Percentiles rank a stretch among this genome's conserved stretches.
These are phyloP conservation scores for Uronychia binucleata DNA, from an alignment of 73 alveolate species.

Conservation along the genomic window DNA sequence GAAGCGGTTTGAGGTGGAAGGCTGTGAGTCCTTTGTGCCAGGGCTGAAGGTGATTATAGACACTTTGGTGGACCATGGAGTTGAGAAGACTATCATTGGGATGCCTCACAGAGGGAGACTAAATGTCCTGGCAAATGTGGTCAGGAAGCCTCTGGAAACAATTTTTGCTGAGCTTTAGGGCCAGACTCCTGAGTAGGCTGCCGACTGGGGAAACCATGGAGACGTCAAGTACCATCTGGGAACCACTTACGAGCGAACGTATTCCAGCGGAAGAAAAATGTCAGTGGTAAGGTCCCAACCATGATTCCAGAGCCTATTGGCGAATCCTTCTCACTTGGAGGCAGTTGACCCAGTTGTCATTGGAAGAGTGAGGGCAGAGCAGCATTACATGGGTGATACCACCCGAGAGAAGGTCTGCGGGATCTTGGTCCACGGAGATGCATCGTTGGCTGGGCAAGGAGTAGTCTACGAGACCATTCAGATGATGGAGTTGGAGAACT, in stretches of 20 bases:
- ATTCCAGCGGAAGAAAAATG: constrained; percentile 47
- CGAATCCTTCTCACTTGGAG: constrained; percentile 96
- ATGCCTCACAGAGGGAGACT: constrained; percentile 99
- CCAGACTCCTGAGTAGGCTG: constrained; percentile 15
- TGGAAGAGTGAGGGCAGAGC: constrained; percentile 90
- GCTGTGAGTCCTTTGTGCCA: constrained; percentile 78
- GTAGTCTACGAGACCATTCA: constrained; percentile 94
- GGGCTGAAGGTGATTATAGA: constrained; percentile 86
- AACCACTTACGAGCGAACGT: constrained; percentile 43
- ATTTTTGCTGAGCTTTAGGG: constrained; percentile 75
- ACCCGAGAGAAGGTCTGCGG: constrained; percentile 54
- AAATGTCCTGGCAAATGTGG: constrained; percentile 87
- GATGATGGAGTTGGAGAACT: constrained; percentile 82
- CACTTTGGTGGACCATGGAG: constrained; percentile 81
- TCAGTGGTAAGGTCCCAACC: constrained; percentile 52
- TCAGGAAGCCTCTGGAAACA: constrained; percentile 75
- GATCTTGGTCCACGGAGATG: constrained; percentile 93
- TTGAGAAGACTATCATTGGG: constrained; percentile 86
- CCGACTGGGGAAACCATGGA: constrained; percentile 74
- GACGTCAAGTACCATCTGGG: constrained; percentile 90
- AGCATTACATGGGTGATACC: constrained; percentile 68
- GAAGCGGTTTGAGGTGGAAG: constrained; percentile 95
- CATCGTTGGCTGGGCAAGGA: constrained; percentile 98
- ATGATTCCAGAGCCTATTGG: constrained; percentile 67
- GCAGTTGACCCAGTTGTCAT: constrained; percentile 93